A percentile compares a stretch with the other conserved stretches of the same genome.
phyloP scores from a whole-genome alignment of 2,329 filamentous ascomycete genomes.

The Diaporthe velutina region DNA sequence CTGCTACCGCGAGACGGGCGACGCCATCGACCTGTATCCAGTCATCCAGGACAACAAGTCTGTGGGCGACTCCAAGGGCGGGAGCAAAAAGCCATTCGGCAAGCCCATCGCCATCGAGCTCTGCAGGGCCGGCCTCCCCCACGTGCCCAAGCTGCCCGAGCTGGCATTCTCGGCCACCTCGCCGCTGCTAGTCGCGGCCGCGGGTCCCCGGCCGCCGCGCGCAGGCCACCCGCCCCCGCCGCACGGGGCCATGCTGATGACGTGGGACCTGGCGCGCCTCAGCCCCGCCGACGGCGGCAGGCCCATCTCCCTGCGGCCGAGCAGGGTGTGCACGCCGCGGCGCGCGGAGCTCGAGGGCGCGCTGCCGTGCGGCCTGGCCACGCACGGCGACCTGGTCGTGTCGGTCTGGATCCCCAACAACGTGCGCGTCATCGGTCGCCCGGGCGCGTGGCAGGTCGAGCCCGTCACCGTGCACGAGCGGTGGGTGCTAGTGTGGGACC shows the following conservation, averaged over 20 bases:
- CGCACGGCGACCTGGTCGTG: constrained; percentile 53
- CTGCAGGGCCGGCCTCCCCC: constrained; percentile 50
- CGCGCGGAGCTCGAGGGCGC: constrained; percentile 55
- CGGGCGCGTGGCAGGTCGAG: constrained; percentile 50
- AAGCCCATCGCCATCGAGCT: constrained; percentile 52
- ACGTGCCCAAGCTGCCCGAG: constrained; percentile 55
- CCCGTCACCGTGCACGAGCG: constrained; percentile 49
- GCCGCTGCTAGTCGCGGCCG: constrained; percentile 53
- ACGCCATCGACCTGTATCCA: constrained; percentile 50
- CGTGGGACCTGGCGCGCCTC: constrained; percentile 51
- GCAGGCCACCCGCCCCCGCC: constrained; percentile 53
- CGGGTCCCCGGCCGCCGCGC: constrained; percentile 54
- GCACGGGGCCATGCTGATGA: constrained; percentile 53
- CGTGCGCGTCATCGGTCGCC: constrained; percentile 49
- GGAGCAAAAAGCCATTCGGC: constrained; percentile 50
- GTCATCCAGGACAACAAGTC: constrained; percentile 41
- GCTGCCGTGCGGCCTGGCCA: constrained; percentile 51
- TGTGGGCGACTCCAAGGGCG: neutral
- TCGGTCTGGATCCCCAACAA: constrained; percentile 57
- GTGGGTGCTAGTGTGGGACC: constrained; percentile 55
- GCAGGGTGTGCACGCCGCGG: constrained; percentile 51
- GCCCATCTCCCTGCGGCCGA: constrained; percentile 45
- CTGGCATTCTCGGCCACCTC: constrained; percentile 55
- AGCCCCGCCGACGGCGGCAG: constrained; percentile 36
- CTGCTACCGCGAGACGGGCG: constrained; percentile 49